Evolutionary conservation across 2,329 filamentous ascomycete species (phyloP).

Genomic region (Ascochyta pisi): DNA sequence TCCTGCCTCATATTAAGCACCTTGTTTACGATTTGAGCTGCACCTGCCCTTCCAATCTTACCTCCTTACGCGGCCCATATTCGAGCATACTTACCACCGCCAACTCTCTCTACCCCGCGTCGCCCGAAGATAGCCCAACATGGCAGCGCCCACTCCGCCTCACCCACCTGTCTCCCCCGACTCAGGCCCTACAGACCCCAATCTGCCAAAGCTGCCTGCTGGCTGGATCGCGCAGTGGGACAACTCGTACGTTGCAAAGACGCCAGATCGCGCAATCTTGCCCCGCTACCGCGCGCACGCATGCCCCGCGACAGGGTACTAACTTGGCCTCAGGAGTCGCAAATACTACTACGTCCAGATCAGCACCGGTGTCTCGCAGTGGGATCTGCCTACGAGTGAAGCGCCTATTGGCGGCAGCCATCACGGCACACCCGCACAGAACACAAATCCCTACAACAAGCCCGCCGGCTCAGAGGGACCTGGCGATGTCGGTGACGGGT

Average conservation of each 20-base stretch:
- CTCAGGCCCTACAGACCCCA: constrained; percentile 49
- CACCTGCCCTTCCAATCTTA: not conserved
- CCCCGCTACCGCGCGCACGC: constrained; percentile 23
- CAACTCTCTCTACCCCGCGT: constrained; percentile 9
- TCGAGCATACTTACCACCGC: constrained; percentile 11
- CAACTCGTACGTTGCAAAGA: constrained; percentile 37
- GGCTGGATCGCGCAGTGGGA: constrained; percentile 53
- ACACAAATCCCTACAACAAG: constrained; percentile 68
- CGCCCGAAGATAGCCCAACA: constrained; percentile 21
- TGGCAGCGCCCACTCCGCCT: constrained; percentile 47
- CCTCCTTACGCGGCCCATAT: not conserved
- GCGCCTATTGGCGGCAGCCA: constrained; percentile 66
- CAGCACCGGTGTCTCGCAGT: constrained; percentile 74
- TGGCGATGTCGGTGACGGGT: constrained; percentile 50
- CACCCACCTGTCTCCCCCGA: constrained; percentile 48
- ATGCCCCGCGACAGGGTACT: constrained; percentile 30
- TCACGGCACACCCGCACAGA: constrained; percentile 51
- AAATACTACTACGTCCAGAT: constrained; percentile 67
- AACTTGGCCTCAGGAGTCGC: constrained; percentile 40
- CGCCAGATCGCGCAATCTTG: constrained; percentile 6
- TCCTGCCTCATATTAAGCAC: constrained; percentile 15
- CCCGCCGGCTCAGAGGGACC: constrained; percentile 52
- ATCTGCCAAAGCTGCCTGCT: constrained; percentile 46
- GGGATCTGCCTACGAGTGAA: constrained; percentile 73
- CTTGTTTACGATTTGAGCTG: constrained; percentile 1